Conservation (phyloP, 768 basidiomycete genomes). For the Leccinellum rugosiceps region DNA sequence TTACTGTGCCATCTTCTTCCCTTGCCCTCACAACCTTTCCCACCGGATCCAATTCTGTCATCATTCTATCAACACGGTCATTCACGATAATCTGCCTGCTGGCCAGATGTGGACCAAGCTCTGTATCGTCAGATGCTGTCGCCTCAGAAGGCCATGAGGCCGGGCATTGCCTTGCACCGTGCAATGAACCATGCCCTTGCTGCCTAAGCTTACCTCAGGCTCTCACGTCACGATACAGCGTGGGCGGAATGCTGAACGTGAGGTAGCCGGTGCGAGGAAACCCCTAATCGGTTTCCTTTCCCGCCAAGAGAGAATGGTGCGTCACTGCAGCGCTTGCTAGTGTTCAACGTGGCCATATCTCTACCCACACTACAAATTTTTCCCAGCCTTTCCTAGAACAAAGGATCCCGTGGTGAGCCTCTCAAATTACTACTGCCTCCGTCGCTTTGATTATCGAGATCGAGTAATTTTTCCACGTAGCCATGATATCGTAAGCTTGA, state of each 20-base stretch:
- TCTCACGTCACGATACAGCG: constrained; percentile 10
- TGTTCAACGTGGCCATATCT: constrained; percentile 73
- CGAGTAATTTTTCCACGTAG: not conserved
- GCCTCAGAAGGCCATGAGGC: constrained; percentile 61
- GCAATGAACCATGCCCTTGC: constrained; percentile 33
- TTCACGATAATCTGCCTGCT: constrained; percentile 47
- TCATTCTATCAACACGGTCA: constrained; percentile 67
- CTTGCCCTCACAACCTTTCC: constrained; percentile 40
- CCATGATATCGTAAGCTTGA: not conserved
- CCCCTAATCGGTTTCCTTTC: not conserved
- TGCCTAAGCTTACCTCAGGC: not conserved
- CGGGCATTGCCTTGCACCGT: constrained; percentile 70
- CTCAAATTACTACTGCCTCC: not conserved
- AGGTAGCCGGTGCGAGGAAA: not conserved
- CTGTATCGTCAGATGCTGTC: constrained; percentile 48
- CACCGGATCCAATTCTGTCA: not conserved
- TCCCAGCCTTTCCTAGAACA: constrained; percentile 38
- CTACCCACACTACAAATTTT: constrained; percentile 58
- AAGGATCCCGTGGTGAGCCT: not conserved
- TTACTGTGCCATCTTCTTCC: constrained; percentile 72
- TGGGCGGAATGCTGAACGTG: not conserved
- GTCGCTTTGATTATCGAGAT: not conserved
- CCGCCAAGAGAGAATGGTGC: constrained; percentile 2
- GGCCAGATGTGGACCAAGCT: constrained; percentile 38
- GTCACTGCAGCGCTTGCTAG: constrained; percentile 45